Evolutionary conservation across 164 flowering plant genomes (phyloP).

Genomic region (Annona cherimola): DNA sequence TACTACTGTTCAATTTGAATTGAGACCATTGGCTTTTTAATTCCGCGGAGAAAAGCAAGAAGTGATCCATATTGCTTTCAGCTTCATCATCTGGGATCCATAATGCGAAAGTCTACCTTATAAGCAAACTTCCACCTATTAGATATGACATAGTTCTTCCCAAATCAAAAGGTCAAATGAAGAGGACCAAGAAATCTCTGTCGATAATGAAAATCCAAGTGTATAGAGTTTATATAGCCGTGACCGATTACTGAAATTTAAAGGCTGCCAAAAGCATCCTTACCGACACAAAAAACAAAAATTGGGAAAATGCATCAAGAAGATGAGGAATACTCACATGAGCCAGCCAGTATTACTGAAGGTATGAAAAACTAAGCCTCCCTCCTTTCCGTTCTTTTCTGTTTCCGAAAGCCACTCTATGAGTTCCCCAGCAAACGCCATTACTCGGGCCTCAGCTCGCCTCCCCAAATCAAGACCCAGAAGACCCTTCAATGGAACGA

Average conservation of each 20-base stretch:
- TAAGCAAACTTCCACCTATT: too few species aligned
- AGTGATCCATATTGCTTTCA: too few species aligned
- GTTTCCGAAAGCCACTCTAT: conserved; percentile 47
- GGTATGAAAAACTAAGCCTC: conserved; percentile 76
- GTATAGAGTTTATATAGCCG: too few species aligned
- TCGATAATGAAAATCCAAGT: too few species aligned
- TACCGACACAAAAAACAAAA: not conserved
- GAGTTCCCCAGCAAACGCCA: conserved; percentile 43
- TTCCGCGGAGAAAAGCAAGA: too few species aligned
- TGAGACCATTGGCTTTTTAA: too few species aligned
- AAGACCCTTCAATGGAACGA: conserved; percentile 49
- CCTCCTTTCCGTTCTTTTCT: conserved; percentile 48
- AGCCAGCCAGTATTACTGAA: conserved; percentile 97
- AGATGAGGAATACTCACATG: conserved; percentile 46
- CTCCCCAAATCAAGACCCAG: conserved; percentile 61
- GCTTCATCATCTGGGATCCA: too few species aligned
- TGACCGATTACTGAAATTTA: not conserved
- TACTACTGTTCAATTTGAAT: too few species aligned
- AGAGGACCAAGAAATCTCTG: too few species aligned
- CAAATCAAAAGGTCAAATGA: too few species aligned
- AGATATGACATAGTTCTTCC: too few species aligned
- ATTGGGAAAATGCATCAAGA: not conserved
- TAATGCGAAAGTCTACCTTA: too few species aligned
- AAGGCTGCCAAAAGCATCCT: not conserved
- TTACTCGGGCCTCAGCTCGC: conserved; percentile 41